These are phyloP conservation scores for Wallemia hederae DNA, from an alignment of 1,284 basidiomycete genomes.

Conservation along the genomic window DNA sequence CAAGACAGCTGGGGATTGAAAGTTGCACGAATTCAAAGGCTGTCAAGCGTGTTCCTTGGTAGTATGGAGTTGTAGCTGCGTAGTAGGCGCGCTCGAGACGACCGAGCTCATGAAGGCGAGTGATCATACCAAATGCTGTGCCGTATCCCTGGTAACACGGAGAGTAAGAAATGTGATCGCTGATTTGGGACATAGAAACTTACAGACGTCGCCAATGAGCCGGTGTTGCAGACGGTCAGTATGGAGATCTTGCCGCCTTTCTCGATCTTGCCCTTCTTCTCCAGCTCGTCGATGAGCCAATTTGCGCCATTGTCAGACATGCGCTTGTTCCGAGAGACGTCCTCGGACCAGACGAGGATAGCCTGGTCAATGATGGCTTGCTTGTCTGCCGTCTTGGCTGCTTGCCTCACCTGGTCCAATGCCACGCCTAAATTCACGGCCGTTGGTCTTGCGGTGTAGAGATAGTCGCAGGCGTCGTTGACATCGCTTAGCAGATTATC, in stretches of 20 bases:
- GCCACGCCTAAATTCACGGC: conserved; percentile 73
- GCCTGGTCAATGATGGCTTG: not conserved
- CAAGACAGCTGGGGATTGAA: conserved; percentile 58
- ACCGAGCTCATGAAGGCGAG: conserved; percentile 44
- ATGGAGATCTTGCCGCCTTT: conserved; percentile 21
- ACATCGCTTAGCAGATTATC: conserved; percentile 25
- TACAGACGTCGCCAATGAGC: conserved; percentile 66
- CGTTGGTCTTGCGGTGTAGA: conserved; percentile 64
- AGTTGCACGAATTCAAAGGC: conserved; percentile 58
- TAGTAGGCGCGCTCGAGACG: conserved; percentile 53
- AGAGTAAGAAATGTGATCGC: conserved; percentile 1
- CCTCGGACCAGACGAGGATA: conserved; percentile 15
- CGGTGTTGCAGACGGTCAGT: conserved; percentile 57
- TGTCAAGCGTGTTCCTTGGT: conserved; percentile 56
- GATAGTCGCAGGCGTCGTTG: conserved; percentile 30
- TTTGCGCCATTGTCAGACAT: conserved; percentile 1
- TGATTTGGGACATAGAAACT: conserved; percentile 10
- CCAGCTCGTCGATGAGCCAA: conserved; percentile 17
- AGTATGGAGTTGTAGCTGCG: conserved; percentile 74
- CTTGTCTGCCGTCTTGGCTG: conserved; percentile 13
- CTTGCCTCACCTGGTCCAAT: conserved; percentile 32
- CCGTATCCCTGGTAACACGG: conserved; percentile 41
- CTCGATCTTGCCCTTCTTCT: conserved; percentile 25
- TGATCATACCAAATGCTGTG: conserved; percentile 74
- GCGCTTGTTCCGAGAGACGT: conserved; percentile 13